Evolutionary conservation across 2,329 filamentous ascomycete genomes (phyloP).

Genomic region (Colletotrichum sp.): DNA sequence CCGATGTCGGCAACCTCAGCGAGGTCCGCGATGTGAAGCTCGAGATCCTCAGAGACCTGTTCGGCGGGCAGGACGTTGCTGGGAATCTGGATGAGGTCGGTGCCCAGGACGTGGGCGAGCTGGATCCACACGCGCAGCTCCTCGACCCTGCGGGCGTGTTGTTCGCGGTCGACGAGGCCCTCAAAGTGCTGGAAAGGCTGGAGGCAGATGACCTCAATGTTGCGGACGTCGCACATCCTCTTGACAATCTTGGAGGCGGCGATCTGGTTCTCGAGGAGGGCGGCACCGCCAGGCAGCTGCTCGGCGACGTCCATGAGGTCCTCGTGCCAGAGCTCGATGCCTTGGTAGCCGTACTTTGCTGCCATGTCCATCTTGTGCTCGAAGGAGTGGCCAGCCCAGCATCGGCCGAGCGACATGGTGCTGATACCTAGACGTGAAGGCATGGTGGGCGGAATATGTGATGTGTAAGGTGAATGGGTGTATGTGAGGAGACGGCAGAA

Average conservation of each 20-base stretch:
- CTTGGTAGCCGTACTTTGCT: slow-evolving; percentile 66
- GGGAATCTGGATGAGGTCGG: slow-evolving; percentile 77
- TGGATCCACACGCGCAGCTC: slow-evolving; percentile 74
- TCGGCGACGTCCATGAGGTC: slow-evolving; percentile 69
- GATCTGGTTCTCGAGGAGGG: slow-evolving; percentile 49
- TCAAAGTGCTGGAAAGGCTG: slow-evolving; percentile 84
- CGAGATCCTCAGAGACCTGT: slow-evolving; percentile 49
- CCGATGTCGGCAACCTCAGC: slow-evolving; percentile 72
- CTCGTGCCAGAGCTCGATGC: slow-evolving; percentile 80
- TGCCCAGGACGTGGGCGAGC: slow-evolving; percentile 66
- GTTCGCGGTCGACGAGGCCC: slow-evolving; percentile 67
- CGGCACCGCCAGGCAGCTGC: slow-evolving; percentile 44
- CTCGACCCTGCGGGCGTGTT: slow-evolving; percentile 61
- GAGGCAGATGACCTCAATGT: slow-evolving; percentile 67
- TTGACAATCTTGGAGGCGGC: slow-evolving; percentile 63
- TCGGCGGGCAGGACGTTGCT: slow-evolving; percentile 67
- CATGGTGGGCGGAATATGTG: slow-evolving; percentile 38
- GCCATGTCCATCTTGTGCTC: slow-evolving; percentile 73
- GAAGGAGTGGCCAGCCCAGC: slow-evolving; percentile 70
- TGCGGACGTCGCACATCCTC: slow-evolving; percentile 59
- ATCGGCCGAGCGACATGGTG: slow-evolving; percentile 78
- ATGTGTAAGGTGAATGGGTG: neutral
- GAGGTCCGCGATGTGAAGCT: slow-evolving; percentile 67
- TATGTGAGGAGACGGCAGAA: neutral
- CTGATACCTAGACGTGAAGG: slow-evolving; percentile 70